Evolutionary conservation across 495 filamentous ascomycete species (phyloP).

Genomic region (Chaetomium tenue): DNA sequence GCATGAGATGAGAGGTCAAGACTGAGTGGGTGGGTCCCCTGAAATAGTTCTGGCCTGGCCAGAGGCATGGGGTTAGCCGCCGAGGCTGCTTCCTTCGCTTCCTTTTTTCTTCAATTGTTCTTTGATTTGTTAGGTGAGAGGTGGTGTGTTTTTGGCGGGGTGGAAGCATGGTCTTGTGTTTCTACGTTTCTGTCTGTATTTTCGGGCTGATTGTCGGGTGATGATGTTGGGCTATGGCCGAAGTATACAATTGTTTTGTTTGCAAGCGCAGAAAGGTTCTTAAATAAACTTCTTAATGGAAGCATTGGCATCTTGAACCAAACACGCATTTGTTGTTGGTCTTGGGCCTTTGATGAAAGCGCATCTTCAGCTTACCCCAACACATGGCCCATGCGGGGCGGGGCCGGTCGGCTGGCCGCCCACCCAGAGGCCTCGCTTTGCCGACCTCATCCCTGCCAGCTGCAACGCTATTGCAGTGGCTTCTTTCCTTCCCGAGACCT

Average conservation of each 20-base stretch:
- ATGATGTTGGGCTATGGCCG: too few relatives aligned
- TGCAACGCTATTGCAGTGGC: conserved; percentile 1
- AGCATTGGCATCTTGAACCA: too few relatives aligned
- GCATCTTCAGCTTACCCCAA: too few relatives aligned
- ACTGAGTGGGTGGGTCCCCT: neutral
- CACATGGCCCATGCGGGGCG: neutral
- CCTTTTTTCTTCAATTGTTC: neutral
- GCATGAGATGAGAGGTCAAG: neutral
- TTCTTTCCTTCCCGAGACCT: conserved; percentile 4
- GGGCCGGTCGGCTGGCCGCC: neutral
- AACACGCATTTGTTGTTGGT: too few relatives aligned
- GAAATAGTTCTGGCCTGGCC: neutral
- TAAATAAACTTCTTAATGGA: too few relatives aligned
- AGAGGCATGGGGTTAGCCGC: conserved; percentile 12
- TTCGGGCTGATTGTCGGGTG: too few relatives aligned
- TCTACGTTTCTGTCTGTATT: too few relatives aligned
- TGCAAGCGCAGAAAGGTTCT: too few relatives aligned
- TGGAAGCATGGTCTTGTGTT: too few relatives aligned
- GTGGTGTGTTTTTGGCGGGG: too few relatives aligned
- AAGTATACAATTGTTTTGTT: too few relatives aligned
- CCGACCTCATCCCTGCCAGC: conserved; percentile 12
- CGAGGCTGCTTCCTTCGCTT: conserved; percentile 9
- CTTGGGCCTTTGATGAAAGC: too few relatives aligned
- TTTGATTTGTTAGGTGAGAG: neutral
- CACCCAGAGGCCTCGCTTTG: conserved; percentile 24